Evolutionary conservation across 176 grass and related monocot genomes (phyloP).

Genomic region (Aechmea fasciata): DNA sequence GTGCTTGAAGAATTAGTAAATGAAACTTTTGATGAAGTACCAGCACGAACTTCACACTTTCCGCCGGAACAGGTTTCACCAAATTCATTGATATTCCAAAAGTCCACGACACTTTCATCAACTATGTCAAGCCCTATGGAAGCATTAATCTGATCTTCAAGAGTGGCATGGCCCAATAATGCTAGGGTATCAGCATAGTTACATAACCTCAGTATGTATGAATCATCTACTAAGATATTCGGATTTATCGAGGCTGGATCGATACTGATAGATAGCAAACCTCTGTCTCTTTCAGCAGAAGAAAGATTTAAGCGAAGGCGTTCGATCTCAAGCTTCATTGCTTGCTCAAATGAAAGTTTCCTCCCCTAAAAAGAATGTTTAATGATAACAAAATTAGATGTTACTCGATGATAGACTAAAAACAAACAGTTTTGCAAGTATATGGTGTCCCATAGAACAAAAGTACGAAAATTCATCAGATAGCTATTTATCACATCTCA

Average conservation of each 20-base stretch:
- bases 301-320: constrained; percentile 77
- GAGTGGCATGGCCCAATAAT: constrained; percentile 61
- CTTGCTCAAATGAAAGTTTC: constrained; percentile 60
- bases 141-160: constrained; percentile 77
- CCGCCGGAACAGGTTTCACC: constrained; percentile 62
- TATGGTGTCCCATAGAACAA: too few species aligned
- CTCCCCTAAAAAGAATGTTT: constrained; percentile 45
- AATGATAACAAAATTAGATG: not conserved
- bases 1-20: constrained; percentile 21
- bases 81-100: constrained; percentile 86
- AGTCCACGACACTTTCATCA: constrained; percentile 44
- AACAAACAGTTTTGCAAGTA: not conserved
- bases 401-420: not conserved
- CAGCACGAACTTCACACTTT: constrained; percentile 58
- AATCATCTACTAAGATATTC: constrained; percentile 72
- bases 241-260: constrained; percentile 91
- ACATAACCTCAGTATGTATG: constrained; percentile 60
- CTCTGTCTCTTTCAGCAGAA: constrained; percentile 74
- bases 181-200: constrained; percentile 77
- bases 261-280: constrained; percentile 74
- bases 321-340: constrained; percentile 90
- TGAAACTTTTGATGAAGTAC: constrained; percentile 33
- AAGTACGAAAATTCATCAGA: too few species aligned
- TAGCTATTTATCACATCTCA: too few species aligned
- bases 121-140: constrained; percentile 60